A percentile compares a stretch with the other conserved stretches of the same genome.
Evolutionary conservation across 345 rosid genomes (phyloP).

Genomic region (Cardamine resedifolia): DNA sequence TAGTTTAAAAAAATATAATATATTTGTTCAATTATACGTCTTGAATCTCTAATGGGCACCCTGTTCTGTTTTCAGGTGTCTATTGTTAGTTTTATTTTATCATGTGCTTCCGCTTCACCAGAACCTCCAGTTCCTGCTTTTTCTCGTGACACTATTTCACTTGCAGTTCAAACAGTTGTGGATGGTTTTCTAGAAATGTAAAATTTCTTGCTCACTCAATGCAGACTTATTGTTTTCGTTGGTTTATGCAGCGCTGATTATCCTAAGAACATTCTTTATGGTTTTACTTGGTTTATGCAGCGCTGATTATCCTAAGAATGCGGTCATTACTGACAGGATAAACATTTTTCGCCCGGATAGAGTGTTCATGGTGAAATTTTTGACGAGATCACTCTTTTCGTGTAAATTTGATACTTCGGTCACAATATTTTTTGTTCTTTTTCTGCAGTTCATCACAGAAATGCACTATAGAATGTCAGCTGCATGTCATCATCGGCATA

Average conservation of each 20-base stretch:
- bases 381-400: constrained; percentile 3
- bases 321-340: constrained; percentile 66
- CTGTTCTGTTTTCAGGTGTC: constrained; percentile 60
- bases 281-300: constrained; percentile 48
- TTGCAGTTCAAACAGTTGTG: constrained; percentile 72
- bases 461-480: constrained; percentile 74
- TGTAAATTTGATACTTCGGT: constrained; percentile 15
- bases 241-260: no score
- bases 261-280: constrained; percentile 10
- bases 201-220: constrained; percentile 20
- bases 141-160: constrained; percentile 55
- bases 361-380: constrained; percentile 73
- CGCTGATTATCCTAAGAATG: constrained; percentile 44
- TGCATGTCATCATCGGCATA: constrained; percentile 80
- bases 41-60: constrained; percentile 9
- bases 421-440: constrained; percentile 21
- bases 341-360: constrained; percentile 91
- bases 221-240: constrained; percentile 18
- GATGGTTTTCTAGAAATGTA: constrained; percentile 94
- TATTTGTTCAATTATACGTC: neutral
- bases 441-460: constrained; percentile 76
- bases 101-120: constrained; percentile 64
- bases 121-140: constrained; percentile 72
- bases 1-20: neutral
- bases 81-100: constrained; percentile 71